These are phyloP conservation scores for Phytophthora kernoviae DNA, from an alignment of 352 stramenopile genomes.

Conservation along the genomic window DNA sequence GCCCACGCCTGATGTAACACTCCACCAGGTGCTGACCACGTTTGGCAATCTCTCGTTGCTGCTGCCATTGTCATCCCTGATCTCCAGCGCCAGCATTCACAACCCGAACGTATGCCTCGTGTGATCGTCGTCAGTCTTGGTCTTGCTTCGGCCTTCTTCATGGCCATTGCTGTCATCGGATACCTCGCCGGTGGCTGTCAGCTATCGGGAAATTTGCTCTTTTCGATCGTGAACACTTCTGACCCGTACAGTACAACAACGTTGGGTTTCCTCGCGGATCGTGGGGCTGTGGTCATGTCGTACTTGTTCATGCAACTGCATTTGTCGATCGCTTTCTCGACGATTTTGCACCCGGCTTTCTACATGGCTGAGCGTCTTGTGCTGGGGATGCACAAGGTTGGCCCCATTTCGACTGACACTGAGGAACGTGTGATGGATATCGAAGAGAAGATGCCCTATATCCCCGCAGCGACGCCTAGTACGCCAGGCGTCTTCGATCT, in stretches of 20 bases:
- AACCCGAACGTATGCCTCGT: slow-evolving; percentile 35
- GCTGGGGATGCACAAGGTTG: neutral
- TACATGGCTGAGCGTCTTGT: slow-evolving; percentile 30
- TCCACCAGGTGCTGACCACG: slow-evolving; percentile 18
- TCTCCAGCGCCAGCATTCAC: slow-evolving; percentile 28
- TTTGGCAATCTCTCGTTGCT: slow-evolving; percentile 20
- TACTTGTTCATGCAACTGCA: slow-evolving; percentile 30
- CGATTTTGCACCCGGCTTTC: slow-evolving; percentile 34
- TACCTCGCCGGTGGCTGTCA: slow-evolving; percentile 32
- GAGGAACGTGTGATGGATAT: slow-evolving; percentile 4
- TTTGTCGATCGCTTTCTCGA: slow-evolving; percentile 37
- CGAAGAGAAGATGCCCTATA: slow-evolving; percentile 39
- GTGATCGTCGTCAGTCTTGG: slow-evolving; percentile 32
- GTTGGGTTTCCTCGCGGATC: slow-evolving; percentile 18
- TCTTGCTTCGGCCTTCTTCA: slow-evolving; percentile 34
- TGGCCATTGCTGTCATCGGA: slow-evolving; percentile 29
- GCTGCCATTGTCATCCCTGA: slow-evolving; percentile 18
- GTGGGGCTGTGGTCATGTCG: slow-evolving; percentile 19
- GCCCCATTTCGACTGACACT: neutral
- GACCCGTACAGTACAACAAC: slow-evolving; percentile 13
- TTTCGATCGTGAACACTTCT: slow-evolving; percentile 18
- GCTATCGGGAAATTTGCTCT: slow-evolving; percentile 21
- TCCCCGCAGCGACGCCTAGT: slow-evolving; percentile 21
- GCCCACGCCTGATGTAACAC: slow-evolving; percentile 11
- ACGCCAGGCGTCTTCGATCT: slow-evolving; percentile 19